phyloP scores from a whole-genome alignment of 1,284 basidiomycete genomes.

The Ustilago lituana region DNA sequence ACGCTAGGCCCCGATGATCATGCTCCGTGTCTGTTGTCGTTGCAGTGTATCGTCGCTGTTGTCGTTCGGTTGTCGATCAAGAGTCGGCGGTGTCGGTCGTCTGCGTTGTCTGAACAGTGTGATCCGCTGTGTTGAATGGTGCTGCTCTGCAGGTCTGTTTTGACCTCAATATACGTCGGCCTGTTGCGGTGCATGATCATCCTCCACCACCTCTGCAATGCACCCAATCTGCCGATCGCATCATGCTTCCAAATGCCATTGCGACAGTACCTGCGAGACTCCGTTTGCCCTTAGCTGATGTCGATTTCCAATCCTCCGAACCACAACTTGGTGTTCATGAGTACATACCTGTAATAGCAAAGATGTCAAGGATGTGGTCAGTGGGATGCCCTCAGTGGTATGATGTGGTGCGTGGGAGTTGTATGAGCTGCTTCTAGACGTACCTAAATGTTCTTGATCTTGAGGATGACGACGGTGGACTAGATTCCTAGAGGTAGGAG shows the following conservation, averaged over 20 bases:
- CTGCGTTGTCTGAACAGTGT: too few relatives aligned
- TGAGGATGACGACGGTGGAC: slow-evolving; percentile 42
- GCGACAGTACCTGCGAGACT: slow-evolving; percentile 25
- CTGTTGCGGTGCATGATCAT: slow-evolving; percentile 25
- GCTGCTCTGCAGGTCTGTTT: not conserved
- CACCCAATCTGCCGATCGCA: not conserved
- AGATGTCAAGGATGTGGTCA: slow-evolving; percentile 5
- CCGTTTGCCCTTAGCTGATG: slow-evolving; percentile 18
- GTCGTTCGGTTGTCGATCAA: too few relatives aligned
- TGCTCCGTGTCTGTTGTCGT: too few relatives aligned
- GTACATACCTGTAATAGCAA: slow-evolving; percentile 29
- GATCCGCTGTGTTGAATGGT: too few relatives aligned
- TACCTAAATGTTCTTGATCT: slow-evolving; percentile 51
- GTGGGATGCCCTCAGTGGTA: not conserved
- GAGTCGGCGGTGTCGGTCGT: too few relatives aligned
- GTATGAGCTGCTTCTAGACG: not conserved
- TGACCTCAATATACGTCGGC: slow-evolving; percentile 16
- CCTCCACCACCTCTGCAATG: slow-evolving; percentile 14
- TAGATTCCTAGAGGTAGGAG: slow-evolving; percentile 39
- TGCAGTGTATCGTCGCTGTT: too few relatives aligned
- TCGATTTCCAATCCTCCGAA: slow-evolving; percentile 19
- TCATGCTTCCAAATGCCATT: too few relatives aligned
- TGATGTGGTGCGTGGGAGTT: not conserved
- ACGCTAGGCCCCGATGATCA: slow-evolving; percentile 13
- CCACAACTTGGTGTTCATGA: slow-evolving; percentile 10